Conservation (phyloP, 73 alveolate genomes). For the Uronychia setigera region DNA sequence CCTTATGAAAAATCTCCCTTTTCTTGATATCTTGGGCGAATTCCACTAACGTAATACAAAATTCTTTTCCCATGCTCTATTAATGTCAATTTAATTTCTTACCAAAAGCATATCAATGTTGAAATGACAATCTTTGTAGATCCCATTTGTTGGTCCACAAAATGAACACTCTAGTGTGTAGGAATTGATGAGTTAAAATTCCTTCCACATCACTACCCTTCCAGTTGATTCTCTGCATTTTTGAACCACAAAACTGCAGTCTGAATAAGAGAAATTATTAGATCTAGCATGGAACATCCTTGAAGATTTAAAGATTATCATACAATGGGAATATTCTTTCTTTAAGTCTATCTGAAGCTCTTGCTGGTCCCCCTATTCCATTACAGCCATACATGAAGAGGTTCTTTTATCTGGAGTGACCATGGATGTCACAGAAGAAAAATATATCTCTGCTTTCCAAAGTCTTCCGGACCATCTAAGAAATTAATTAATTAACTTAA, state of each 20-base stretch:
- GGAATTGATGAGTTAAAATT: slow-evolving; percentile 42
- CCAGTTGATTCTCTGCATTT: slow-evolving; percentile 70
- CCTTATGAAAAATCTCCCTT: background rate
- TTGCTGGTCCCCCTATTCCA: slow-evolving; percentile 15
- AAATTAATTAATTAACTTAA: background rate
- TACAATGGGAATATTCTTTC: slow-evolving; percentile 62
- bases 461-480: slow-evolving; percentile 61
- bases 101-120: slow-evolving; percentile 30
- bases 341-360: slow-evolving; percentile 45
- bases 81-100: no score
- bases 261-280: slow-evolving; percentile 45
- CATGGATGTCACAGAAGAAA: slow-evolving; percentile 81
- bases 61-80: slow-evolving; percentile 59
- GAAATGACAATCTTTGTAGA: slow-evolving; percentile 56
- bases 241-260: slow-evolving; percentile 47
- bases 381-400: slow-evolving; percentile 78
- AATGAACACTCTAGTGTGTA: slow-evolving; percentile 65
- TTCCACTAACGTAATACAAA: slow-evolving; percentile 40
- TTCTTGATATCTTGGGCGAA: background rate
- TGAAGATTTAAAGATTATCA: background rate
- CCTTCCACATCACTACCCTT: slow-evolving; percentile 64
- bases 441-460: slow-evolving; percentile 70
- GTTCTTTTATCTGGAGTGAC: slow-evolving; percentile 83
- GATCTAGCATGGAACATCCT: slow-evolving; percentile 13
- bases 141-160: slow-evolving; percentile 65